phyloP scores from a whole-genome alignment of 495 filamentous ascomycete species.

The Achaetomiella virescens region DNA sequence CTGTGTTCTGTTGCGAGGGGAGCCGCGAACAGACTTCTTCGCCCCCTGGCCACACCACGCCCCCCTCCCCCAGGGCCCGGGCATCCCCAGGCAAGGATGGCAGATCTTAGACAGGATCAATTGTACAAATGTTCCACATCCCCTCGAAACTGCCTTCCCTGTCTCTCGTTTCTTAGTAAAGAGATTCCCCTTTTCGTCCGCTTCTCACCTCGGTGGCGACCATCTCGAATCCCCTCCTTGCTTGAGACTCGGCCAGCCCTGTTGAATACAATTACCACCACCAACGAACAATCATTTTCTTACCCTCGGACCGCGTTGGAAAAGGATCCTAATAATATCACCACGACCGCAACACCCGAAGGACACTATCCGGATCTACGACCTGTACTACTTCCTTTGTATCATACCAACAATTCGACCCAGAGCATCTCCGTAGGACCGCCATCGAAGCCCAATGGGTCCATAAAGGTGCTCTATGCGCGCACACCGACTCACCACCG shows the following conservation, averaged over 20 bases:
- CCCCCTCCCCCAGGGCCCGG: background rate
- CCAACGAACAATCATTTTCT: background rate
- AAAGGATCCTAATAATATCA: background rate
- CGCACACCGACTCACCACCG: background rate
- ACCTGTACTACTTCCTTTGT: background rate
- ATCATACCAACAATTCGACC: background rate
- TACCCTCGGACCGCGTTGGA: background rate
- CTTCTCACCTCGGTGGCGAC: constrained; percentile 5
- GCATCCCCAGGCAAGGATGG: background rate
- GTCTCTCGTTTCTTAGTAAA: background rate
- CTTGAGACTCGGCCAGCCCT: constrained; percentile 14
- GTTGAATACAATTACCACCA: background rate
- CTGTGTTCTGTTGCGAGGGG: background rate
- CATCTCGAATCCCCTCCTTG: constrained; percentile 23
- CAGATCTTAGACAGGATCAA: constrained; percentile 9
- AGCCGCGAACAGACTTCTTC: background rate
- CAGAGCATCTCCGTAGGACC: background rate
- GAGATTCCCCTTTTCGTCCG: background rate
- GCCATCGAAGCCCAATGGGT: constrained; percentile 13
- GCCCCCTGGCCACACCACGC: constrained; percentile 2
- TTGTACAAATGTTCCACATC: constrained; percentile 16
- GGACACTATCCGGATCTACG: background rate
- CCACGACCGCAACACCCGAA: background rate
- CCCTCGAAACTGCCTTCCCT: constrained; percentile 3
- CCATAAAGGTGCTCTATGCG: background rate